Conservation (phyloP, 164 flowering plant genomes). For the Vitis rotundifolia region DNA sequence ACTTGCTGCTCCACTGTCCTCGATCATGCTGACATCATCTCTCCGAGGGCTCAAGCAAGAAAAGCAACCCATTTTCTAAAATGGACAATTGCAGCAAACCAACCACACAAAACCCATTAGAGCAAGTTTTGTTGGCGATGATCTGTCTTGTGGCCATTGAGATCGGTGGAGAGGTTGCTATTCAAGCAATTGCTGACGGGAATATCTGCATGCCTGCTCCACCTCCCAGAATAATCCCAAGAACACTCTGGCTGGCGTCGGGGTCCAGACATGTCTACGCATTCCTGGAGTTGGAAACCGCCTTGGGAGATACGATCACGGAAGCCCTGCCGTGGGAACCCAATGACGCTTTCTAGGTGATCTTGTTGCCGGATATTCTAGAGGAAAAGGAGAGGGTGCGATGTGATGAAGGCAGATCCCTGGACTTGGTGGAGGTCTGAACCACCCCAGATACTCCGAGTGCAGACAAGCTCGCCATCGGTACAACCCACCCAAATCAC, state of each 20-base stretch:
- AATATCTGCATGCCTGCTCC: conserved; percentile 86
- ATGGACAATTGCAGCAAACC: not conserved
- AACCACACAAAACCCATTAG: not conserved
- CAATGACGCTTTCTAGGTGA: conserved; percentile 3
- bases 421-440: conserved; percentile 16
- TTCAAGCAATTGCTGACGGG: conserved; percentile 93
- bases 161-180: conserved; percentile 79
- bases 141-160: too few relatives aligned
- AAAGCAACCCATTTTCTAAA: conserved; percentile 47
- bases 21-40: conserved; percentile 35
- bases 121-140: too few relatives aligned
- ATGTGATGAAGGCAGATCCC: not conserved
- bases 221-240: conserved; percentile 89
- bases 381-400: conserved; percentile 37
- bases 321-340: conserved; percentile 23
- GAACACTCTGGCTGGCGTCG: conserved; percentile 94
- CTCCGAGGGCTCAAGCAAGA: conserved; percentile 34
- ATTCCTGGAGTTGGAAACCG: conserved; percentile 77
- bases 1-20: conserved; percentile 60
- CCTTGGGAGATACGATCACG: conserved; percentile 64
- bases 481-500: too few relatives aligned
- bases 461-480: conserved; percentile 41
- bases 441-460: conserved; percentile 27
- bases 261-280: conserved; percentile 93
- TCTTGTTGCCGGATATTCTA: conserved; percentile 38